A percentile compares a stretch with the other conserved stretches of the same genome.
Conservation (phyloP, 768 basidiomycete species). For the Mycena polygramma region DNA sequence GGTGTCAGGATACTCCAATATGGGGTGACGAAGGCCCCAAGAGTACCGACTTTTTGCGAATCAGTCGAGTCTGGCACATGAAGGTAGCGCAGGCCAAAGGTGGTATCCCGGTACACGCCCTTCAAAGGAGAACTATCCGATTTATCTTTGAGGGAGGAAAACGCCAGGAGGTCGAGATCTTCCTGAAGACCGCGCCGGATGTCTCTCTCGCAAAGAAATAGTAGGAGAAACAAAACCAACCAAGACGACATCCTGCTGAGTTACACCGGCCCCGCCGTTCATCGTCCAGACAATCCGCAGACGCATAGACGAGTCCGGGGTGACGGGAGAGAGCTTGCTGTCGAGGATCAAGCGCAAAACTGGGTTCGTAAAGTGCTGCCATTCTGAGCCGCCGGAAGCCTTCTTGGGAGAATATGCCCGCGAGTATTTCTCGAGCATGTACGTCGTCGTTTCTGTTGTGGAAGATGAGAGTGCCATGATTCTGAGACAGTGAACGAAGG, state of each 20-base stretch:
- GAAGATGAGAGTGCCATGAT: constrained; percentile 27
- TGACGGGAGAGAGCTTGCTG: constrained; percentile 61
- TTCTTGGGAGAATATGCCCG: constrained; percentile 28
- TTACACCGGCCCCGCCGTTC: constrained; percentile 51
- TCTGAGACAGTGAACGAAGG: no score
- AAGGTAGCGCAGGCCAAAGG: constrained; percentile 83
- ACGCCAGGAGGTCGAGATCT: constrained; percentile 80
- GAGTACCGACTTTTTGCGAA: constrained; percentile 29
- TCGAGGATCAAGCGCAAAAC: constrained; percentile 74
- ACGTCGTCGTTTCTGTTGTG: constrained; percentile 36
- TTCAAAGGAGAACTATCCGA: constrained; percentile 78
- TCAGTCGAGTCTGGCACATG: constrained; percentile 56
- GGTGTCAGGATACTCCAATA: constrained; percentile 1
- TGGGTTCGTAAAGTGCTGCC: constrained; percentile 86
- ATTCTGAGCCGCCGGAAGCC: constrained; percentile 54
- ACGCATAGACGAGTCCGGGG: constrained; percentile 70
- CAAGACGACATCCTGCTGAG: constrained; percentile 72
- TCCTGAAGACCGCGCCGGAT: constrained; percentile 62
- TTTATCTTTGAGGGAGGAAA: constrained; percentile 63
- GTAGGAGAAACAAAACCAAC: constrained; percentile 48
- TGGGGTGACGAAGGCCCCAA: neutral
- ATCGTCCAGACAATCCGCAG: constrained; percentile 77
- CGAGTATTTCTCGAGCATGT: constrained; percentile 36
- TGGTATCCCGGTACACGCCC: constrained; percentile 80
- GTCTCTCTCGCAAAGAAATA: neutral